These are phyloP conservation scores for Trichosporon sp. DNA, from an alignment of 1,284 basidiomycete genomes.

Conservation along the genomic window DNA sequence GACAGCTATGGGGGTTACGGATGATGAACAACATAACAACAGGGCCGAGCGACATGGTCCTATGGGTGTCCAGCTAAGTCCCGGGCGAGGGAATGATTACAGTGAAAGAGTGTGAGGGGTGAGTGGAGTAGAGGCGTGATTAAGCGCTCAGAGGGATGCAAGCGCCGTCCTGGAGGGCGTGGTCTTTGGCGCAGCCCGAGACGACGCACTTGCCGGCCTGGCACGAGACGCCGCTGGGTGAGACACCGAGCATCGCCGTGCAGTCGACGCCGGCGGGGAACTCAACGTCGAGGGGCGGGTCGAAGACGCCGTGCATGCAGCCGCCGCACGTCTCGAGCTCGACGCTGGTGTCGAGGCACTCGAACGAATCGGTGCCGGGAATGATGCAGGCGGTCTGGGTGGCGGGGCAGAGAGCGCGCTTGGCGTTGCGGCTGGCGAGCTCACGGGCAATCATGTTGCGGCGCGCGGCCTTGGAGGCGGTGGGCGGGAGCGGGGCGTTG, in stretches of 20 bases:
- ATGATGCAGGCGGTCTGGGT: conserved; percentile 6
- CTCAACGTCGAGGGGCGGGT: not conserved
- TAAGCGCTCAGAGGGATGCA: conserved; percentile 4
- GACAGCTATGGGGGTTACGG: not conserved
- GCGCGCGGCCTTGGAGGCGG: not conserved
- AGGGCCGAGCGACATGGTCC: not conserved
- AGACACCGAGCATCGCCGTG: conserved; percentile 11
- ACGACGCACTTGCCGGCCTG: conserved; percentile 13
- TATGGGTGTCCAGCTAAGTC: not conserved
- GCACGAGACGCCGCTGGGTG: conserved; percentile 19
- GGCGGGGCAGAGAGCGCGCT: conserved; percentile 5
- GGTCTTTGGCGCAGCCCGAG: conserved; percentile 11
- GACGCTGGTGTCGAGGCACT: conserved; percentile 17
- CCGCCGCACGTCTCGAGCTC: conserved; percentile 16
- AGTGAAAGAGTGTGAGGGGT: no score
- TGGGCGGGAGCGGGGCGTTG: no score
- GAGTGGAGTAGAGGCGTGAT: not conserved
- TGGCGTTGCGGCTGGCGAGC: not conserved
- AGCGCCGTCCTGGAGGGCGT: conserved; percentile 2
- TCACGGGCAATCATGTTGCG: conserved; percentile 1
- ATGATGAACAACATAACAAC: no score
- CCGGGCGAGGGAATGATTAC: not conserved
- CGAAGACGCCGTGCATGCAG: conserved; percentile 1
- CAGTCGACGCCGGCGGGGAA: conserved; percentile 7
- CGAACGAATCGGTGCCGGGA: conserved; percentile 5